These are phyloP conservation scores for Magnusiomyces paraingens DNA, from an alignment of 1,139 yeast genomes.

Conservation along the genomic window DNA sequence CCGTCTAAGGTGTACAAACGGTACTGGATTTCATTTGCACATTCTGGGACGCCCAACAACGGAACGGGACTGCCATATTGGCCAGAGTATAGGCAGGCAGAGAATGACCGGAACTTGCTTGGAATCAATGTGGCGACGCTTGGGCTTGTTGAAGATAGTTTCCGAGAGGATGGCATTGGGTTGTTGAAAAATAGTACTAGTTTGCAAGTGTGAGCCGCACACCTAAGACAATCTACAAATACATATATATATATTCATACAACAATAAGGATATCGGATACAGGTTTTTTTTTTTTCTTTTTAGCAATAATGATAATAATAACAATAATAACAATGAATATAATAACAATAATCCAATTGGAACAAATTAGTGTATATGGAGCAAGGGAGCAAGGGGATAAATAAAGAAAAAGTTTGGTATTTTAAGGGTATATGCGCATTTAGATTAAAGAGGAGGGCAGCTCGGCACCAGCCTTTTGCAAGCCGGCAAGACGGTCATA, in stretches of 20 bases:
- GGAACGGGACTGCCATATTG: slow-evolving; percentile 1
- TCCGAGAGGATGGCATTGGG: background rate
- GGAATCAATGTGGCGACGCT: background rate
- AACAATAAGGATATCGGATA: no score
- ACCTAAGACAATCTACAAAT: background rate
- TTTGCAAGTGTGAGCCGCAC: no score
- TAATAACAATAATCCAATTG: background rate
- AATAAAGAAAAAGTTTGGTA: background rate
- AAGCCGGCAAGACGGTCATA: slow-evolving; percentile 73
- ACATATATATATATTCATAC: background rate
- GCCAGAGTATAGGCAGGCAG: slow-evolving; percentile 2
- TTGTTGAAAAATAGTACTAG: background rate
- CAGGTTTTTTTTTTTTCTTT: background rate
- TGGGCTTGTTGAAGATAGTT: background rate
- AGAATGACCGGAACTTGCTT: background rate
- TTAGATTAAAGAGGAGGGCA: slow-evolving; percentile 33
- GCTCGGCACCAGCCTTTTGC: slow-evolving; percentile 42
- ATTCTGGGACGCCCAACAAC: slow-evolving; percentile 16
- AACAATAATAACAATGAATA: no score
- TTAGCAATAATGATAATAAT: no score
- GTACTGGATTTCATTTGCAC: slow-evolving; percentile 19
- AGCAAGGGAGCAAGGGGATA: no score
- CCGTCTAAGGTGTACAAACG: slow-evolving; percentile 15
- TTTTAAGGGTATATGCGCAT: background rate
- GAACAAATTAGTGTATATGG: background rate